Evolutionary conservation across 2,329 filamentous ascomycete species (phyloP).

Genomic region (Truncatella angustata): DNA sequence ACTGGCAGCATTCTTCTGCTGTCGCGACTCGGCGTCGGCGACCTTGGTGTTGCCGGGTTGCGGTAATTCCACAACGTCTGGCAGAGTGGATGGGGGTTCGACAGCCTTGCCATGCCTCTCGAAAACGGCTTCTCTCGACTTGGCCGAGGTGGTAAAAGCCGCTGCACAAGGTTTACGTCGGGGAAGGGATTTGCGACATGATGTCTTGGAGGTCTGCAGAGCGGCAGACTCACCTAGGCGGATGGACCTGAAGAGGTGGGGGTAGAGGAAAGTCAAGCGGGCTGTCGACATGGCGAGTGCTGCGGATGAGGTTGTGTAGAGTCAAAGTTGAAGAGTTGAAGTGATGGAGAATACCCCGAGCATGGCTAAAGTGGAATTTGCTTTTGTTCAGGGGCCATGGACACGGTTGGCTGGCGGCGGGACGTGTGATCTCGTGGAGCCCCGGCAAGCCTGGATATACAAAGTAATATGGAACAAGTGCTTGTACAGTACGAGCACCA

Average conservation of each 20-base stretch:
- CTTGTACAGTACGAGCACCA: too few relatives aligned
- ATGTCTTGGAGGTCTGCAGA: conserved; percentile 38
- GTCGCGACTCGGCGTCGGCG: neutral
- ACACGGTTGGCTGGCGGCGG: too few relatives aligned
- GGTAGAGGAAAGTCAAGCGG: conserved; percentile 67
- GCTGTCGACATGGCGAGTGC: conserved; percentile 54
- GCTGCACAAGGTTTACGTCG: conserved; percentile 24
- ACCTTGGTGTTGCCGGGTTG: conserved; percentile 14
- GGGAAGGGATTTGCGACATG: conserved; percentile 28
- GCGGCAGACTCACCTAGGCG: conserved; percentile 44
- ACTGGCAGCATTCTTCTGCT: neutral
- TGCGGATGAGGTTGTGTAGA: neutral
- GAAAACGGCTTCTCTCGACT: conserved; percentile 42
- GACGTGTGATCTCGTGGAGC: too few relatives aligned
- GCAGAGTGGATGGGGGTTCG: conserved; percentile 36
- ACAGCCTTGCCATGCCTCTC: conserved; percentile 61
- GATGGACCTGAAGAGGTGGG: conserved; percentile 60
- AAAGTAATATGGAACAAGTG: too few relatives aligned
- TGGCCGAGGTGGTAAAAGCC: conserved; percentile 36
- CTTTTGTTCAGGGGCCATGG: too few relatives aligned
- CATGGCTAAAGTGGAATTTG: neutral
- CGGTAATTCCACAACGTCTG: conserved; percentile 26
- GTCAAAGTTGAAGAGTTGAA: neutral
- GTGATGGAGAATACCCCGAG: neutral
- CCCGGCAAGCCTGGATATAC: too few relatives aligned